A percentile compares a stretch with the other conserved stretches of the same genome.
Conservation (phyloP, 768 basidiomycete genomes). For the Leccinum barrowsii region DNA sequence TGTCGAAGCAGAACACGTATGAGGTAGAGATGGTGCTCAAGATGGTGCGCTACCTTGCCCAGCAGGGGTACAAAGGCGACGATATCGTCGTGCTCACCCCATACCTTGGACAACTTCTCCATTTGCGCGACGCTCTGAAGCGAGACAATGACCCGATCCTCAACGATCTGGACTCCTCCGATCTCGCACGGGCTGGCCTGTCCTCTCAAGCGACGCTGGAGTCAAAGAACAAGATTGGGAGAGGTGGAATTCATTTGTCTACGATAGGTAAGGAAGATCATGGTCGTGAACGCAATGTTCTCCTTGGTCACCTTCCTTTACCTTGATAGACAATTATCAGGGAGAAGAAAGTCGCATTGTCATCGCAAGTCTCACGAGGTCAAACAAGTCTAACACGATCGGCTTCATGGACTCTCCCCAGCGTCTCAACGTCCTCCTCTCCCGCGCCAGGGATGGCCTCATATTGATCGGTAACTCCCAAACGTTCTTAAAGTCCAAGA, state of each 20-base stretch:
- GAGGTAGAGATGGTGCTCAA: conserved; percentile 64
- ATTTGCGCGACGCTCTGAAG: conserved; percentile 43
- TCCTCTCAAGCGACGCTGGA: conserved; percentile 22
- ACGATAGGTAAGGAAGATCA: conserved; percentile 50
- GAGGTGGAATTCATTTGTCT: conserved; percentile 42
- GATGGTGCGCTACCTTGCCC: conserved; percentile 60
- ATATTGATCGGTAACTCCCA: conserved; percentile 62
- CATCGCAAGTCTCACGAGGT: conserved; percentile 54
- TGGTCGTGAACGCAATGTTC: too few species aligned
- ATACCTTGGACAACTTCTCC: conserved; percentile 60
- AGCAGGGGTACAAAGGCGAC: conserved; percentile 63
- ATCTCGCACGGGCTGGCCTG: conserved; percentile 55
- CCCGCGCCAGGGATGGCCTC: conserved; percentile 58
- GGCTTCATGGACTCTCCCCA: conserved; percentile 69
- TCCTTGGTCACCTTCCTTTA: neutral
- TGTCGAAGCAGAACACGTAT: conserved; percentile 58
- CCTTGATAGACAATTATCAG: conserved; percentile 60
- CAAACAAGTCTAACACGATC: conserved; percentile 52
- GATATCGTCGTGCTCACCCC: conserved; percentile 67
- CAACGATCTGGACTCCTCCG: conserved; percentile 57
- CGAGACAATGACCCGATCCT: conserved; percentile 54
- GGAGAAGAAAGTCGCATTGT: conserved; percentile 72
- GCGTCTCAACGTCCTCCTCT: conserved; percentile 67
- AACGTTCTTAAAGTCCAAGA: conserved; percentile 44
- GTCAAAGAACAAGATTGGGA: conserved; percentile 36